Evolutionary conservation across 2,329 filamentous ascomycete species (phyloP).

Genomic region (Ambrosiella beaveri): DNA sequence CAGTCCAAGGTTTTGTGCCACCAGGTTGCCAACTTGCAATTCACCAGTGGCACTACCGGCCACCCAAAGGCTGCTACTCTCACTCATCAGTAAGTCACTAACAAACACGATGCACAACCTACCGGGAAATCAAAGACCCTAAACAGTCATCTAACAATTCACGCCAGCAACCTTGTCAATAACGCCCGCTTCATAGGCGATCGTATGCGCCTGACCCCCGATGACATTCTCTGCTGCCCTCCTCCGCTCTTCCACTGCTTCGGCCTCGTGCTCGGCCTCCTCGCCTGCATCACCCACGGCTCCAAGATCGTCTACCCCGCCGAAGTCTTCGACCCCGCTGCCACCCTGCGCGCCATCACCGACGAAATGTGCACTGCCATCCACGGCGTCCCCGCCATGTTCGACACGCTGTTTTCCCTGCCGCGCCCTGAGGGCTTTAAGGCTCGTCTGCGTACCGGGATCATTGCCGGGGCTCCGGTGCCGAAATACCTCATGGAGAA

Average conservation of each 20-base stretch:
- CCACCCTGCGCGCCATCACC: slow-evolving; percentile 48
- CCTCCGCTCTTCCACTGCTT: slow-evolving; percentile 79
- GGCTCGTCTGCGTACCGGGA: slow-evolving; percentile 50
- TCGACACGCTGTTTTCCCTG: slow-evolving; percentile 45
- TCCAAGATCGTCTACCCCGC: slow-evolving; percentile 60
- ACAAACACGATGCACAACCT: not conserved
- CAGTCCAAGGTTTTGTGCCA: slow-evolving; percentile 41
- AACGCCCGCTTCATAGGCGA: slow-evolving; percentile 57
- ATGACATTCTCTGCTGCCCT: slow-evolving; percentile 61
- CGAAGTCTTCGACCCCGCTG: slow-evolving; percentile 52
- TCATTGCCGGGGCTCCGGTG: slow-evolving; percentile 63
- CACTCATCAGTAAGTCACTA: slow-evolving; percentile 41
- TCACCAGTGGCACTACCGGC: slow-evolving; percentile 60
- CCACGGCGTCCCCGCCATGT: slow-evolving; percentile 74
- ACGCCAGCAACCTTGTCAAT: slow-evolving; percentile 39
- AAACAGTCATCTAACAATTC: slow-evolving; percentile 2
- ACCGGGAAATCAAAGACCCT: not conserved
- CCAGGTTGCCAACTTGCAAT: slow-evolving; percentile 57
- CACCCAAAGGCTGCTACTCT: slow-evolving; percentile 59
- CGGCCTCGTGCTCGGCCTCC: slow-evolving; percentile 58
- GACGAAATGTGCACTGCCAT: slow-evolving; percentile 55
- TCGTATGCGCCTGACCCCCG: slow-evolving; percentile 49
- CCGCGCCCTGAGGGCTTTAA: slow-evolving; percentile 25
- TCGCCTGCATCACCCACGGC: slow-evolving; percentile 57
- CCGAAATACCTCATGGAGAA: slow-evolving; percentile 58